Base-by-base conservation (phyloP, 2,329 filamentous ascomycete species). In the Parastagonospora nodorum region DNA sequence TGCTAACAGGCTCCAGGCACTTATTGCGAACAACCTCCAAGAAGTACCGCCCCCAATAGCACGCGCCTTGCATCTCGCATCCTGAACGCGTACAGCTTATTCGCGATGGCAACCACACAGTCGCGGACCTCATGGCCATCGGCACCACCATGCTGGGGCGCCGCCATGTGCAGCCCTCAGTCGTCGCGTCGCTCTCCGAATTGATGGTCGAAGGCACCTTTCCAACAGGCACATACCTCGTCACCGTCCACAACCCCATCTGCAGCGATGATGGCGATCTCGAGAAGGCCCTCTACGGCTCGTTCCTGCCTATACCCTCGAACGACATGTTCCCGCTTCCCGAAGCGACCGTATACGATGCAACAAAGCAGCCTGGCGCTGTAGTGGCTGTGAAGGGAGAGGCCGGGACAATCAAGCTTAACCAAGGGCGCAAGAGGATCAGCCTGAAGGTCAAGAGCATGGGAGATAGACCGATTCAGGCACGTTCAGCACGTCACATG, bases 161-260 rank as follows among this genome's bases (percentile, higher is more conserved):
- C 8, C 89, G 93, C 30, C 93, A 97, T 74, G 93, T 97, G 53
- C 81, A 91, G 37, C 92, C 93, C 16, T 86, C 88, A 9, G 93
- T 97, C 19, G 84, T 88, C 51, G 81, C 84, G 36, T 92, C 90
- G 2, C 84, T 97, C 37, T 82, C 84, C 51, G 89, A 96, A 77
- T 84, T 97, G 62, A 91, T 95, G 80, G 89, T 97, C 59, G 93
- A 97, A 76, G 93, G 93, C 52, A 97, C 92, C 2, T 97, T 97
- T 69, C 88, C 86, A 27, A 88, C 84, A 6, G 93, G 93, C 47
- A 96, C 92, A 2, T 97, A 96, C 69, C 86, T 97, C 35, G 92
- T 97, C 31, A 97, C 93, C 0, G 90, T 97, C 14, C 91, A 96
- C 75, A 86, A 95, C 69, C 93, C 93, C 24, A 88, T 97, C 74